Evolutionary conservation across 768 basidiomycete genomes (phyloP), one percentile per base, ranked within the genome.

Genomic region (Tricholoma sp.): DNA sequence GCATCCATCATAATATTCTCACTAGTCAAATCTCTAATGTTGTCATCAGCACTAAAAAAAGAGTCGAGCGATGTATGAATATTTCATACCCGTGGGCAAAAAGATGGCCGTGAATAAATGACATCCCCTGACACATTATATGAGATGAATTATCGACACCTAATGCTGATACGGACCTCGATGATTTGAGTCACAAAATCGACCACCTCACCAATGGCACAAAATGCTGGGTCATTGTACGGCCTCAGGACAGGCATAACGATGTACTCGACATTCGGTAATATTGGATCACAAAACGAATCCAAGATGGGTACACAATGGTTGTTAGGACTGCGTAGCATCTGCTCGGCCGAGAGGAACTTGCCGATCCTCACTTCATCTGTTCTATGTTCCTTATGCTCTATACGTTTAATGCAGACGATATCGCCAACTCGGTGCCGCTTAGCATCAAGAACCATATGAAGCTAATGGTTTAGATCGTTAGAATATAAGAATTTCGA

Each of bases 221-320:
- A 50, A 49, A 68, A 74, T 20, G 69, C 65, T 3, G 71, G 72
- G 53, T 73, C 68, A 50, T 73, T 67, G 52, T 71, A 74, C 11
- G 64, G 63, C 50, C 73, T 66, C n/a, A 78, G 65, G 1, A 73
- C 54, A 0, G 76, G 77, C 70, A 74, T 76, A 1, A 71, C 65
- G 1, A 74, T 49, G 2, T 69, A 64, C 7, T 32, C 34, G 0
- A 61, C 56, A 10, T 65, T 37, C 1, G 56, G 52, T 0, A 57
- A 54, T 8, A 53, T 51, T 6, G 62, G 61, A 36, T 69, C 44
- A 10, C 45, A 6, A 0, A 73, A 12, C 0, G 59, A 24, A 6
- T n/a, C 39, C 39, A 41, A 9, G 11, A 41, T 41, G n/a, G 39
- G 39, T 17, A 41, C 39, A 41, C 39, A 41, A 17, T 41, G 39